Conservation (phyloP, 352 stramenopile genomes). For the Phytopythium boreale region DNA sequence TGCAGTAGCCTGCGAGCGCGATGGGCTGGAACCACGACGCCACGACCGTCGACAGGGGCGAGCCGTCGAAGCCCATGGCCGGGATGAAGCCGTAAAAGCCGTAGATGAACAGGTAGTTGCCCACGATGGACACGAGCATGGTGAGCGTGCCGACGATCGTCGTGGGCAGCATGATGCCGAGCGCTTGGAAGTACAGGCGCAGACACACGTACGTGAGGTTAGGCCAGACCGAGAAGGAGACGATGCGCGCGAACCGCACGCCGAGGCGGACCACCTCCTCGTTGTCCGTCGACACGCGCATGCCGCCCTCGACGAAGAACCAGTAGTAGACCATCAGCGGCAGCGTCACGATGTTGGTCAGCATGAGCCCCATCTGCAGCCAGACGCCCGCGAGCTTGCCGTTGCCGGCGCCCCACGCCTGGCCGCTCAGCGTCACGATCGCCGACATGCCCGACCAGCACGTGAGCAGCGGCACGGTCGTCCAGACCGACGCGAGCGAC, state of each 20-base stretch:
- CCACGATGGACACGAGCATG: constrained; percentile 51
- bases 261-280: constrained; percentile 60
- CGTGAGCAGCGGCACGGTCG: constrained; percentile 56
- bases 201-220: constrained; percentile 76
- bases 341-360: constrained; percentile 40
- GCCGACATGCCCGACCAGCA: constrained; percentile 71
- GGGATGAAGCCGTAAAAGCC: constrained; percentile 42
- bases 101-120: constrained; percentile 72
- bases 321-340: constrained; percentile 69
- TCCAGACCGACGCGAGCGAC: constrained; percentile 76
- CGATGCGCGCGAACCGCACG: constrained; percentile 68
- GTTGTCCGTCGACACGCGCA: constrained; percentile 67
- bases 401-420: constrained; percentile 74
- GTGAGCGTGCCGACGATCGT: constrained; percentile 67
- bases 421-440: constrained; percentile 74
- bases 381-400: constrained; percentile 57
- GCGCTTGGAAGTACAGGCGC: constrained; percentile 81
- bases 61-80: constrained; percentile 76
- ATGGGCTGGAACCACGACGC: constrained; percentile 81
- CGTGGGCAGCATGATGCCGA: constrained; percentile 75
- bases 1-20: constrained; percentile 69
- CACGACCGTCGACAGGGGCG: constrained; percentile 68
- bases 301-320: constrained; percentile 44
- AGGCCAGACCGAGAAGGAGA: constrained; percentile 76
- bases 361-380: constrained; percentile 68